Evolutionary conservation across 345 rosid species (phyloP).

Genomic region (Theobroma cacao): DNA sequence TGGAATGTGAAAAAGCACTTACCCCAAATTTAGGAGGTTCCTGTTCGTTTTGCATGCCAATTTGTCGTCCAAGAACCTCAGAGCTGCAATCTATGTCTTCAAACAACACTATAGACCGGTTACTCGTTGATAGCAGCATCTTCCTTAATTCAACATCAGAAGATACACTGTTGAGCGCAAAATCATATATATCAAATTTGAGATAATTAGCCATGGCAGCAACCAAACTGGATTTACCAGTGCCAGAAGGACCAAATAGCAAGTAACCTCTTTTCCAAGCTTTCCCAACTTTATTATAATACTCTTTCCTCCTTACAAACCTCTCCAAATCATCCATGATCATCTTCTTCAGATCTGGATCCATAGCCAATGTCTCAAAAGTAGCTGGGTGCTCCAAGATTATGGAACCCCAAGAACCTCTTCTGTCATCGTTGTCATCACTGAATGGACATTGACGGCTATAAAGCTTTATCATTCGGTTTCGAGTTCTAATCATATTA

Average conservation of each 20-base stretch:
- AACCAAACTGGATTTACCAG: conserved; percentile 74
- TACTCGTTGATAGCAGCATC: conserved; percentile 55
- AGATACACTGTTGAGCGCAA: conserved; percentile 46
- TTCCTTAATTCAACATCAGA: conserved; percentile 46
- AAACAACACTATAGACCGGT: conserved; percentile 62
- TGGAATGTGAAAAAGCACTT: background rate
- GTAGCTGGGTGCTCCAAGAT: conserved; percentile 79
- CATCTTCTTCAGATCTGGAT: conserved; percentile 33
- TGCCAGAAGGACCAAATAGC: conserved; percentile 66
- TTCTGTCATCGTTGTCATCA: conserved; percentile 26
- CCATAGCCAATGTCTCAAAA: conserved; percentile 63
- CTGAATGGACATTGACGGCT: conserved; percentile 12
- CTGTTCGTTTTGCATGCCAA: conserved; percentile 15
- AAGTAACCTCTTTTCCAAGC: conserved; percentile 84
- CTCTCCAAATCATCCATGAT: conserved; percentile 57
- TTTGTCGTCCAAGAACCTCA: conserved; percentile 22
- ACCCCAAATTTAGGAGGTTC: conserved; percentile 16
- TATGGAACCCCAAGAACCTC: conserved; percentile 50
- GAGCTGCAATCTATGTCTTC: conserved; percentile 69
- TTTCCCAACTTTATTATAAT: conserved; percentile 61
- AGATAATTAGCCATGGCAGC: conserved; percentile 81
- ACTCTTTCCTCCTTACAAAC: conserved; percentile 54
- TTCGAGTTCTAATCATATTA: conserved; percentile 38
- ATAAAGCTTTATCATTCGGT: conserved; percentile 45
- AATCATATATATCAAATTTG: conserved; percentile 68